phyloP scores from a whole-genome alignment of 192 early-diverging fungal species.

The Mortierella alpina region DNA sequence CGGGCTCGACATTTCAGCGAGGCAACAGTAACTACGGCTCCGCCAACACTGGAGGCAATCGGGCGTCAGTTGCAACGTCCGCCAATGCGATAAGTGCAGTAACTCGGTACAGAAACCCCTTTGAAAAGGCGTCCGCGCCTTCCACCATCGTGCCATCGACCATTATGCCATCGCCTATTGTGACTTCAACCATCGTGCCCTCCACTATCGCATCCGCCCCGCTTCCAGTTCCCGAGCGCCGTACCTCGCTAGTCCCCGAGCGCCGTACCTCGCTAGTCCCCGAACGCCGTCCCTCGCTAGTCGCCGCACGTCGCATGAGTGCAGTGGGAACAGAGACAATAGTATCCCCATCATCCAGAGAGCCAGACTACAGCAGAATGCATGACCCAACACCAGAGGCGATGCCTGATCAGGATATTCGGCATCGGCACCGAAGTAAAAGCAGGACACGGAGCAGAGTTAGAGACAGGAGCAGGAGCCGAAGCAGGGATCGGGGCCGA shows the following conservation, averaged over 20 bases:
- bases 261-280: no score
- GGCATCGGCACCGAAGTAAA: constrained; percentile 1
- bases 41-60: no score
- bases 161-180: background rate
- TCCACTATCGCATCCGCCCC: background rate
- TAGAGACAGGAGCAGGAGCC: background rate
- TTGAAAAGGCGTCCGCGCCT: background rate
- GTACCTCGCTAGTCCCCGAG: background rate
- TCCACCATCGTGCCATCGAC: background rate
- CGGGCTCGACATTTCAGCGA: no score
- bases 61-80: background rate
- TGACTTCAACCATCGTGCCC: background rate
- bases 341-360: background rate
- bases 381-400: background rate
- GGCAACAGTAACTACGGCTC: no score
- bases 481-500: constrained; percentile 1
- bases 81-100: background rate
- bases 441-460: constrained; percentile 6
- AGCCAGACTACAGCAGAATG: background rate
- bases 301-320: no score
- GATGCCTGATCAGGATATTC: background rate
- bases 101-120: constrained; percentile 8
- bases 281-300: background rate
- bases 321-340: background rate
- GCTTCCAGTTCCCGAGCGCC: background rate